phyloP scores from a whole-genome alignment of 2,329 filamentous ascomycete species.

The Blastomyces silverae region DNA sequence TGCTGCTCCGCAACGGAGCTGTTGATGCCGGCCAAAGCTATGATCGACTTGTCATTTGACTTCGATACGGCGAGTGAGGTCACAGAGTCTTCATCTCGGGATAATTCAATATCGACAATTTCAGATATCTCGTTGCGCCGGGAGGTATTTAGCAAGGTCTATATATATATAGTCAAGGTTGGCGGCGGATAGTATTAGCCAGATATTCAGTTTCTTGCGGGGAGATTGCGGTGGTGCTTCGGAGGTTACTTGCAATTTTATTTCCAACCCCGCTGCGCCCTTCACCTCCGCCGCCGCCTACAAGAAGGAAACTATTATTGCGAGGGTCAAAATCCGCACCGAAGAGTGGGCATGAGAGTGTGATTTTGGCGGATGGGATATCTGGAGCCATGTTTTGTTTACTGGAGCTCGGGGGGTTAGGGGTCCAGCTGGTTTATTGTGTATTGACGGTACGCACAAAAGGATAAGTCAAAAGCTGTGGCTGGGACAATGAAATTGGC shows the following conservation, averaged over 20 bases:
- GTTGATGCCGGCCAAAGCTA: constrained; percentile 73
- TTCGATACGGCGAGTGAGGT: constrained; percentile 69
- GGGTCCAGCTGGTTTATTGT: not conserved
- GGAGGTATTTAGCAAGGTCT: constrained; percentile 68
- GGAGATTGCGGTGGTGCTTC: not conserved
- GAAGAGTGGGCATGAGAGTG: constrained; percentile 76
- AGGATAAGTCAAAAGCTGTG: not conserved
- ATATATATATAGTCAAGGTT: constrained; percentile 12
- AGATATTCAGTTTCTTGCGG: constrained; percentile 9
- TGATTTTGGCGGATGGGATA: constrained; percentile 51
- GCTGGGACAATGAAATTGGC: not conserved
- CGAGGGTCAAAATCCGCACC: constrained; percentile 81
- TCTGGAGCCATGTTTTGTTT: constrained; percentile 34
- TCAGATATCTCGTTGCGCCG: constrained; percentile 57
- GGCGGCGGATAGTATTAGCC: not conserved
- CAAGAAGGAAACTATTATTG: constrained; percentile 66
- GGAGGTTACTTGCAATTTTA: constrained; percentile 60
- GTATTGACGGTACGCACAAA: not conserved
- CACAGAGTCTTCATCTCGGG: constrained; percentile 80
- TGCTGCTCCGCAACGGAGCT: constrained; percentile 65
- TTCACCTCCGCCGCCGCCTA: constrained; percentile 81
- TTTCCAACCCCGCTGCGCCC: constrained; percentile 76
- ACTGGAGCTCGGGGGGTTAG: constrained; percentile 1
- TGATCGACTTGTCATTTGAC: constrained; percentile 47
- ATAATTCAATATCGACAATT: constrained; percentile 67